Evolutionary conservation across 2,329 filamentous ascomycete genomes (phyloP).

Genomic region (Verticillium longisporum): DNA sequence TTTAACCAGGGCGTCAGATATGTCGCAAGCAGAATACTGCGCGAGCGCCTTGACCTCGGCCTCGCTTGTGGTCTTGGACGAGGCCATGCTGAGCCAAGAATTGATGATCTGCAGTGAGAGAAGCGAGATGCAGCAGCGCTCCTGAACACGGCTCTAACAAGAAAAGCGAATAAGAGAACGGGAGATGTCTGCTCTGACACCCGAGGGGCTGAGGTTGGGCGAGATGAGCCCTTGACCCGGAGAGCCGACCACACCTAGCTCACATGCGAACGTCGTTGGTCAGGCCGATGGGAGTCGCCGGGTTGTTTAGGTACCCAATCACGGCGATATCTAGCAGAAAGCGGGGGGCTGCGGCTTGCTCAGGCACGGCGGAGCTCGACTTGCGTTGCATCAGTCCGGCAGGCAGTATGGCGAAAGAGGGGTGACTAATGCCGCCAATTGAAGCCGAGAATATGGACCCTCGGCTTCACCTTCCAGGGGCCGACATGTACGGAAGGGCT

Average conservation of each 20-base stretch:
- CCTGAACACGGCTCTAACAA: neutral
- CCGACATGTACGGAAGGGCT: neutral
- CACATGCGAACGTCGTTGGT: neutral
- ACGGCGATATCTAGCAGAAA: neutral
- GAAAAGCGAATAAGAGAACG: neutral
- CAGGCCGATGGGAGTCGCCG: neutral
- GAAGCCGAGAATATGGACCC: neutral
- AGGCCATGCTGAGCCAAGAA: neutral
- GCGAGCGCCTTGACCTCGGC: slow-evolving; percentile 15
- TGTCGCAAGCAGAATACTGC: slow-evolving; percentile 44
- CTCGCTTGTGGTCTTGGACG: neutral
- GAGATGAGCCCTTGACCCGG: slow-evolving; percentile 16
- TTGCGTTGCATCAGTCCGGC: neutral
- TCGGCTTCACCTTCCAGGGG: neutral
- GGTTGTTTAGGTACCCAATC: neutral
- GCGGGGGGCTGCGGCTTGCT: neutral
- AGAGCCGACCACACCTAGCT: slow-evolving; percentile 8
- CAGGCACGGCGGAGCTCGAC: neutral
- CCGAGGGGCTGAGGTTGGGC: slow-evolving; percentile 1
- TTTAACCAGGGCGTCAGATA: slow-evolving; percentile 68
- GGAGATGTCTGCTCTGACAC: neutral
- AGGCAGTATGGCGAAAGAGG: neutral
- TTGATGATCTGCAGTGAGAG: neutral
- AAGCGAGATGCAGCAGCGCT: neutral
- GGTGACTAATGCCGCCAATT: neutral